A percentile compares a stretch with the other conserved stretches of the same genome.
These are phyloP conservation scores for Aurinia saxatilis DNA, from an alignment of 345 rosid species.

Conservation along the genomic window DNA sequence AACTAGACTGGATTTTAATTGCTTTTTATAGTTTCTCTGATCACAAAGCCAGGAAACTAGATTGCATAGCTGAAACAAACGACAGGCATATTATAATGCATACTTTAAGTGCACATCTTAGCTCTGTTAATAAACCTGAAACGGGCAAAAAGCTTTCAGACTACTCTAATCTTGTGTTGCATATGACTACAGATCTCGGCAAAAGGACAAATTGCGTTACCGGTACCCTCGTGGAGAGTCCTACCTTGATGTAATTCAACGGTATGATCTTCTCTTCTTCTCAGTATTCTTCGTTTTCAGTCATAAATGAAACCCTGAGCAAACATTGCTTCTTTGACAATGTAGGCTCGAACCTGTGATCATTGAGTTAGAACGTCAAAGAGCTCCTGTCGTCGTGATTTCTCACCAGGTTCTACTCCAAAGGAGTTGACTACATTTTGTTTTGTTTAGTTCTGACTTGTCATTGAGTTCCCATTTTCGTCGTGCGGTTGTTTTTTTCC, in stretches of 20 bases:
- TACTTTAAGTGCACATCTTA: neutral
- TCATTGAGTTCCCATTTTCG: neutral
- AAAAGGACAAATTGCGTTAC: conserved; percentile 88
- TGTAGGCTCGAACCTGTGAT: conserved; percentile 98
- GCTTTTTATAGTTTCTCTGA: neutral
- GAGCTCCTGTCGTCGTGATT: conserved; percentile 97
- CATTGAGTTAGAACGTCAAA: conserved; percentile 92
- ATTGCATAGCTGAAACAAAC: neutral
- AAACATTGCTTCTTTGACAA: conserved; percentile 6
- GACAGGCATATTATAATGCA: neutral
- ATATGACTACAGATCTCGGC: conserved; percentile 51
- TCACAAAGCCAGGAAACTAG: conserved; percentile 1
- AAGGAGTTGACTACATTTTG: neutral
- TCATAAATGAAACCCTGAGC: conserved; percentile 2
- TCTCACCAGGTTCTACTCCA: conserved; percentile 80
- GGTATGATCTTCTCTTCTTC: conserved; percentile 34
- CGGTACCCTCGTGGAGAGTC: conserved; percentile 99
- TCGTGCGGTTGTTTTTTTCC: neutral
- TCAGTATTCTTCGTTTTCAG: neutral
- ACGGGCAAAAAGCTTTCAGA: neutral
- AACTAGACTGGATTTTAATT: neutral
- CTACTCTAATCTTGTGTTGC: conserved; percentile 9
- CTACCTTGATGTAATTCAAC: conserved; percentile 96
- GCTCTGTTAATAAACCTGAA: neutral
- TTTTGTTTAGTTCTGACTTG: neutral